These are phyloP conservation scores for Fusarium temperatum DNA, from an alignment of 2,329 filamentous ascomycete species.

Conservation along the genomic window DNA sequence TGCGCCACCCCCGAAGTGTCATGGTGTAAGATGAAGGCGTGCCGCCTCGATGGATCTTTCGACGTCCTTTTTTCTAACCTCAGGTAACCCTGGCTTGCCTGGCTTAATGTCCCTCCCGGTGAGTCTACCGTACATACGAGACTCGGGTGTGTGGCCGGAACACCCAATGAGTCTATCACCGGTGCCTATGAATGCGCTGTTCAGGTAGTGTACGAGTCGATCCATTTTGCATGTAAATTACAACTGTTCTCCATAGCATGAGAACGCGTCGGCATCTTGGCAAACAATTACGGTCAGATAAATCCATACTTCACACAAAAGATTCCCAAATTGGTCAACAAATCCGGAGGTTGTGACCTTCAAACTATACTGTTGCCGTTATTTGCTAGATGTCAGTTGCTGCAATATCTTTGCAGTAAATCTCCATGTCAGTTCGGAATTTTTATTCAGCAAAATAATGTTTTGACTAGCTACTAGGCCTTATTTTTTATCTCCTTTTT, in stretches of 20 bases:
- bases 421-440: background rate
- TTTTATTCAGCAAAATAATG: background rate
- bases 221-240: conserved; percentile 14
- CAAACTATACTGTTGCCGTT: background rate
- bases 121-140: background rate
- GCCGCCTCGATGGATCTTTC: conserved; percentile 20
- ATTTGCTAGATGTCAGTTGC: background rate
- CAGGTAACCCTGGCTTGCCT: background rate
- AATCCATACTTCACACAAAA: background rate
- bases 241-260: background rate
- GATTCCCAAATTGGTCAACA: background rate
- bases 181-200: conserved; percentile 10
- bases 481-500: background rate
- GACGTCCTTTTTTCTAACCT: background rate
- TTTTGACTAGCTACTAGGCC: background rate
- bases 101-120: conserved; percentile 1
- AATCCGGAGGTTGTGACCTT: background rate
- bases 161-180: conserved; percentile 1
- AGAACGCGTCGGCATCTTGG: conserved; percentile 3
- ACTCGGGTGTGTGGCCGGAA: background rate
- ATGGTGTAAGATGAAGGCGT: conserved; percentile 14
- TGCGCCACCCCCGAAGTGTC: conserved; percentile 35
- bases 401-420: background rate
- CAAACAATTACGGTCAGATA: background rate
- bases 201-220: conserved; percentile 19